Evolutionary conservation across 306 rosid genomes (phyloP), one percentile per base, ranked within the genome.

Genomic region (Senna tora): DNA sequence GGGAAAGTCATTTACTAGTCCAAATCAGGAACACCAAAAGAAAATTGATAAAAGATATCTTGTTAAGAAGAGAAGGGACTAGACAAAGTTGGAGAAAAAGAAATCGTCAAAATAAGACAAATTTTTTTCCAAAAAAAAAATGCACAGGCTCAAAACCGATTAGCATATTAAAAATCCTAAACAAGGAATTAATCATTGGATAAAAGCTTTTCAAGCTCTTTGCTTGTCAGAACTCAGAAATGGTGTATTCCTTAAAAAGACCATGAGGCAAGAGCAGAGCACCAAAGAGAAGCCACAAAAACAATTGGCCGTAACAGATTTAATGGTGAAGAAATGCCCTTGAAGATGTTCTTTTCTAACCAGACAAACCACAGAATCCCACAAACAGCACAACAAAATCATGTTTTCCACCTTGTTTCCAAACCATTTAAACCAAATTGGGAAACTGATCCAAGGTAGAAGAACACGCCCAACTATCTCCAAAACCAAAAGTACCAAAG

Each of bases 1-100:
- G 50, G 59, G 41, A 39, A 55, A 14, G 42, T 33, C 20, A 51
- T 36, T 21, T 7, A 46, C 42, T 22, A 16, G 7, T 22, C 28
- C 9, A 56, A 71, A 55, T 10, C 51, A 71, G n/a, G 30, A 55
- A 42, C 17, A 41, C 14, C 11, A 71, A 55, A 69, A 12, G 45
- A 46, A 49, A 65, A 45, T 17, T 36, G 6, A 36, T 36, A 36
- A 36, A 4, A 36, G 39, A 4, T 5, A 7, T 36, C 8, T 2
- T 14, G 11, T 45, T 45, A n/a, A 47, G 53, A 15, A 47, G 20
- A n/a, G 53, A n/a, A 47, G 9, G n/a, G 20, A 47, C 2, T 47
- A 47, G 5, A 47, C 9, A 15, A n/a, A n/a, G 20, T 47, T n/a
- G 20, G 53, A 47, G 19, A 5, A 47, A 15, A 47, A 47, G 53